phyloP scores from a whole-genome alignment of 345 rosid genomes.

The Erucastrum elatum region DNA sequence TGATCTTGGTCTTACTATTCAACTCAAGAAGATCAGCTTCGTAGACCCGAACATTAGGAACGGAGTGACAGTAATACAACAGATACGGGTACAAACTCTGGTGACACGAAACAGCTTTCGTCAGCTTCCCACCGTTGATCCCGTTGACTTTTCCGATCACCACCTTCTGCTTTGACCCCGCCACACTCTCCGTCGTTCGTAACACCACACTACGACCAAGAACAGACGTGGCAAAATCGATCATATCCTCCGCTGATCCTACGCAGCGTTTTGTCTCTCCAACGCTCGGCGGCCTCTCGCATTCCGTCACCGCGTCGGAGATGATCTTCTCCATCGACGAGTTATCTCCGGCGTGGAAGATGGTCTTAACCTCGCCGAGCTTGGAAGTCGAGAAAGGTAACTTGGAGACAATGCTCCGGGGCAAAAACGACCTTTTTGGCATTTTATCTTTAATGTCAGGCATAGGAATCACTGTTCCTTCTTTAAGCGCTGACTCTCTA shows the following conservation, averaged over 20 bases:
- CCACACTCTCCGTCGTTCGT: conserved; percentile 53
- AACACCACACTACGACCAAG: conserved; percentile 56
- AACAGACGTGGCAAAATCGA: conserved; percentile 69
- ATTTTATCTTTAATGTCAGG: conserved; percentile 82
- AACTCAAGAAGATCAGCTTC: conserved; percentile 66
- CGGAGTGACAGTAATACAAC: conserved; percentile 81
- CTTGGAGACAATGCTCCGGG: conserved; percentile 56
- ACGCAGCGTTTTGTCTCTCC: conserved; percentile 85
- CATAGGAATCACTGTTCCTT: conserved; percentile 70
- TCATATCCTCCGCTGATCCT: conserved; percentile 74
- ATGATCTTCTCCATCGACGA: conserved; percentile 62
- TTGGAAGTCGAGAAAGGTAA: conserved; percentile 59
- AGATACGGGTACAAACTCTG: conserved; percentile 75
- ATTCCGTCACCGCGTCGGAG: conserved; percentile 51
- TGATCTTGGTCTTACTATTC: conserved; percentile 47
- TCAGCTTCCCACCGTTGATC: conserved; percentile 64
- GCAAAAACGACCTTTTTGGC: conserved; percentile 87
- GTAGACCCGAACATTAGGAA: conserved; percentile 76
- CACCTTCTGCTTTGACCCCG: conserved; percentile 56
- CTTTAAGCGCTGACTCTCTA: conserved; percentile 54
- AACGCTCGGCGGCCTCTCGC: conserved; percentile 63
- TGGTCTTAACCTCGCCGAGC: conserved; percentile 41
- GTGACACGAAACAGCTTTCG: conserved; percentile 79
- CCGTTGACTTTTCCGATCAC: conserved; percentile 59
- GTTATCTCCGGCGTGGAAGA: conserved; percentile 61